Evolutionary conservation across 345 rosid genomes (phyloP).

Genomic region (Raphanus raphanistrum): DNA sequence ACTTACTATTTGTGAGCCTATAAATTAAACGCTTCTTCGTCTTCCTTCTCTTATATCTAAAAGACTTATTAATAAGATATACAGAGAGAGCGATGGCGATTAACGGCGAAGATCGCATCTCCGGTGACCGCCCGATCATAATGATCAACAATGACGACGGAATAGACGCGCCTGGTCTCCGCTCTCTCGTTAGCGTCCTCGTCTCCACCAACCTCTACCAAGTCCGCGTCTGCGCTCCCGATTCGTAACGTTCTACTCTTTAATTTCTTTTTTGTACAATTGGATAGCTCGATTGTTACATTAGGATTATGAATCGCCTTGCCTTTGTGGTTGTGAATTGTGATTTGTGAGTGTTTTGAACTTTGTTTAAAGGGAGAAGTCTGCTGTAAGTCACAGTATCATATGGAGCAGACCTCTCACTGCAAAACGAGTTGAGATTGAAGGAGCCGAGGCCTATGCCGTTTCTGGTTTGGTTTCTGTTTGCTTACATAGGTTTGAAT

Average conservation of each 20-base stretch:
- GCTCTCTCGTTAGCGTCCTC: constrained; percentile 66
- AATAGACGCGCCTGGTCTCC: constrained; percentile 82
- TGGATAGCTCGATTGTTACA: not conserved
- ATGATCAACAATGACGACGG: constrained; percentile 96
- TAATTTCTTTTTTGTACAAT: not conserved
- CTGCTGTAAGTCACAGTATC: constrained; percentile 79
- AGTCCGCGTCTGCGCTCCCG: constrained; percentile 88
- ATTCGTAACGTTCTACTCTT: constrained; percentile 53
- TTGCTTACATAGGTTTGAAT: not conserved
- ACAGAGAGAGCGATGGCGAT: constrained; percentile 35
- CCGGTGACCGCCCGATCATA: constrained; percentile 46
- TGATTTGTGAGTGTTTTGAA: not conserved
- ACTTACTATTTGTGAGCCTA: not conserved
- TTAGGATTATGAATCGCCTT: not conserved
- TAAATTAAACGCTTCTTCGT: not conserved
- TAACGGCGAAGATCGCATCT: constrained; percentile 5
- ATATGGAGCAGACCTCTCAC: constrained; percentile 76
- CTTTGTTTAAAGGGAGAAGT: constrained; percentile 53
- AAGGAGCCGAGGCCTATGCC: constrained; percentile 76
- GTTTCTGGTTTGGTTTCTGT: constrained; percentile 58
- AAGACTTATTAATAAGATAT: not conserved
- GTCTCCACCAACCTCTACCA: constrained; percentile 60
- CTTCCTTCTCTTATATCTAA: not conserved
- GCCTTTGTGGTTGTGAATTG: not conserved
- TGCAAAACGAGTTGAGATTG: constrained; percentile 55